Evolutionary conservation across 1,284 basidiomycete species (phyloP).

Genomic region (Apiotrichum laibachii): DNA sequence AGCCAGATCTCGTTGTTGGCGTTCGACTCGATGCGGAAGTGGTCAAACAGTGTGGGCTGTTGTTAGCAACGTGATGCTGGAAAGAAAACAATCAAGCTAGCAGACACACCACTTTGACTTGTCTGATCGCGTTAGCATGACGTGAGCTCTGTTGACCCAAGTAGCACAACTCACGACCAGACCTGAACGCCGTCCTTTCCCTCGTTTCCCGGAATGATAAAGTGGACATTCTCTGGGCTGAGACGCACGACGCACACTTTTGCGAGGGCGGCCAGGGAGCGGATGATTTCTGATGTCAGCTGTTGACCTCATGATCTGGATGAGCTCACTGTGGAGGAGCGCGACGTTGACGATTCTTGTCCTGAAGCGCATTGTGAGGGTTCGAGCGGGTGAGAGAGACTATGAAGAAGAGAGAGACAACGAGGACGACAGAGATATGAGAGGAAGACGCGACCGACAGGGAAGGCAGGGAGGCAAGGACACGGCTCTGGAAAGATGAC

Average conservation of each 20-base stretch:
- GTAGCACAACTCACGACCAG: slow-evolving; percentile 70
- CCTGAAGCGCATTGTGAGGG: slow-evolving; percentile 61
- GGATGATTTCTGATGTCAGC: slow-evolving; percentile 61
- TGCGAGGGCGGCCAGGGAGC: slow-evolving; percentile 76
- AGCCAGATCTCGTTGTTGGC: slow-evolving; percentile 74
- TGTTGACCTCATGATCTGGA: not conserved
- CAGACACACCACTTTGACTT: slow-evolving; percentile 50
- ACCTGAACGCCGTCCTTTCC: slow-evolving; percentile 83
- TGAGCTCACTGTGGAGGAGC: slow-evolving; percentile 60
- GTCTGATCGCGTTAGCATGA: slow-evolving; percentile 22
- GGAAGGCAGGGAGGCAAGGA: not conserved
- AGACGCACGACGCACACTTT: slow-evolving; percentile 79
- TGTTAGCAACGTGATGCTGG: slow-evolving; percentile 42
- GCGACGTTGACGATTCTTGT: slow-evolving; percentile 62
- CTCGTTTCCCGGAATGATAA: slow-evolving; percentile 69
- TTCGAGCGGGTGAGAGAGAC: not conserved
- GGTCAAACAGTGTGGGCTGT: slow-evolving; percentile 67
- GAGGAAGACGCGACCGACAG: not conserved
- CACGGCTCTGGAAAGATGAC: too few relatives aligned
- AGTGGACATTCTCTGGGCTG: slow-evolving; percentile 69
- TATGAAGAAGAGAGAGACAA: not conserved
- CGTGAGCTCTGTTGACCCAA: not conserved
- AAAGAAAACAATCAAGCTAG: not conserved
- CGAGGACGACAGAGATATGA: not conserved
- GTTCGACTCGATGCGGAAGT: slow-evolving; percentile 85